These are phyloP conservation scores for Hypoxylon rickii DNA, from an alignment of 495 filamentous ascomycete genomes.

Conservation along the genomic window DNA sequence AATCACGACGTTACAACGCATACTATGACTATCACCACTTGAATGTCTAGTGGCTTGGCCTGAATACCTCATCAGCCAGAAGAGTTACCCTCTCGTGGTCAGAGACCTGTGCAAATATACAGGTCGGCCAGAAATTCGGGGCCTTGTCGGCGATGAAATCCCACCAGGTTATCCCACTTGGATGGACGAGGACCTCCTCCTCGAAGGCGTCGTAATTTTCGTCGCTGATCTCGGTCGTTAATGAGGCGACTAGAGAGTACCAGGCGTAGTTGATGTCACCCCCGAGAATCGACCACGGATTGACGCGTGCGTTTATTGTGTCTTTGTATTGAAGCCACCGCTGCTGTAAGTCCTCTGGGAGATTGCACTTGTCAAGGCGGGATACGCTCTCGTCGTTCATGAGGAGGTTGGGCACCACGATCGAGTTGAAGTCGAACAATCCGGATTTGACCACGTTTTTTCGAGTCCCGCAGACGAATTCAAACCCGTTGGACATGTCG, in stretches of 20 bases:
- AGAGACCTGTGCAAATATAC: background rate
- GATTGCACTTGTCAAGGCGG: too few relatives aligned
- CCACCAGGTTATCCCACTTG: constrained; percentile 14
- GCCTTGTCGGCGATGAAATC: background rate
- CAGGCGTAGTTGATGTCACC: too few relatives aligned
- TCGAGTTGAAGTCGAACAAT: background rate
- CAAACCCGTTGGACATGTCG: background rate
- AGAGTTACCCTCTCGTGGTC: background rate
- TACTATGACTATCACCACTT: too few relatives aligned
- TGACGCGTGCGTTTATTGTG: too few relatives aligned
- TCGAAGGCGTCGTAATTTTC: constrained; percentile 2
- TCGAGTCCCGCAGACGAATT: background rate
- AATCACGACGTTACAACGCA: too few relatives aligned
- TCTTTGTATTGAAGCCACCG: too few relatives aligned
- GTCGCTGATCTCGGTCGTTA: background rate
- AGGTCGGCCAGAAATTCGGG: background rate
- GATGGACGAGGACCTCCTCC: constrained; percentile 2
- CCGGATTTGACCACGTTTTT: background rate
- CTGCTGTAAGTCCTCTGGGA: too few relatives aligned
- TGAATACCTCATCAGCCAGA: too few relatives aligned
- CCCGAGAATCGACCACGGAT: too few relatives aligned
- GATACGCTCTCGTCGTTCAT: background rate
- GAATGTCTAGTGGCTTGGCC: too few relatives aligned
- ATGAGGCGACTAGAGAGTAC: background rate
- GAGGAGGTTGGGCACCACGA: background rate